Evolutionary conservation across 129 eudicot species (phyloP).

Genomic region (Gnaphalium uliginosum): DNA sequence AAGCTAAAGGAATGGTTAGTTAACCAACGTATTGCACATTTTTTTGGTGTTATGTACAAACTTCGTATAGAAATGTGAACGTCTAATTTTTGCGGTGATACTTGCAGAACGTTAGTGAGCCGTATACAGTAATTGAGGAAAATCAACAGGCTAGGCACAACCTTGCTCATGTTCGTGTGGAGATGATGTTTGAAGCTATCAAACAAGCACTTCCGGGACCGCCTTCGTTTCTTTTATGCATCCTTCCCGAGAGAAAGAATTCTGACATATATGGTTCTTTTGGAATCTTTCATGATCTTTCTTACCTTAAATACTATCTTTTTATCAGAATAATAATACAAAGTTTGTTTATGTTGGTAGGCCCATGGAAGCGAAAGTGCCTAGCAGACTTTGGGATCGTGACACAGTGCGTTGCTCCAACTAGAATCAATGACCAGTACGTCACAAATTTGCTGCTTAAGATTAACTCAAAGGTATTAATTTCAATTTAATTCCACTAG

Average conservation of each 20-base stretch:
- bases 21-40: not conserved
- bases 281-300: not conserved
- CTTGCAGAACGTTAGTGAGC: constrained; percentile 36
- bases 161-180: constrained; percentile 69
- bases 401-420: constrained; percentile 82
- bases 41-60: constrained; percentile 2
- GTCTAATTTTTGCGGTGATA: not conserved
- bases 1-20: constrained; percentile 67
- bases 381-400: constrained; percentile 60
- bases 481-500: not conserved
- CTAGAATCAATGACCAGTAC: constrained; percentile 69
- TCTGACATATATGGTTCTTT: constrained; percentile 50
- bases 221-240: constrained; percentile 56
- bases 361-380: constrained; percentile 73
- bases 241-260: constrained; percentile 56
- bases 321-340: not conserved
- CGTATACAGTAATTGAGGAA: constrained; percentile 59
- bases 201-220: constrained; percentile 54
- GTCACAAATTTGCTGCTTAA: constrained; percentile 69
- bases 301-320: not conserved
- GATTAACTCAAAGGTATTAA: constrained; percentile 69
- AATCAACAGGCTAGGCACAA: constrained; percentile 48
- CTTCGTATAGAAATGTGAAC: not conserved
- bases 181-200: constrained; percentile 54
- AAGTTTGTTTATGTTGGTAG: constrained; percentile 30